Evolutionary conservation across 139 green algal genomes (phyloP).

Genomic region (Closterium sp.): DNA sequence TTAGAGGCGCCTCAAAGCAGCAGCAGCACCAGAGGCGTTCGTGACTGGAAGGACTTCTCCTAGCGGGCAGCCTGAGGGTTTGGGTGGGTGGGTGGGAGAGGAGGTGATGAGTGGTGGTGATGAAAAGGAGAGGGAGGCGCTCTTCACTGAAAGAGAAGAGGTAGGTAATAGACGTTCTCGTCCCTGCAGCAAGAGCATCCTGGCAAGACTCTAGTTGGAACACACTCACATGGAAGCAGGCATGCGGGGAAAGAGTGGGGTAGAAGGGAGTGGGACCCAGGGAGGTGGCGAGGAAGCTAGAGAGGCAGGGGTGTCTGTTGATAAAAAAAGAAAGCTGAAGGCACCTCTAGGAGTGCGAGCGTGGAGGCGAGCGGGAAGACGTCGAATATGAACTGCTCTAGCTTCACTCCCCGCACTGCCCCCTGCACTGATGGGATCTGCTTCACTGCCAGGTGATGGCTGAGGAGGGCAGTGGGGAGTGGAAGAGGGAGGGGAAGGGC

Average conservation of each 20-base stretch:
- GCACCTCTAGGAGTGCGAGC: slow-evolving; percentile 44
- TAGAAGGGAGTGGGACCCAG: background rate
- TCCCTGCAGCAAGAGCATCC: too few relatives aligned
- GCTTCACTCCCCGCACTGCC: slow-evolving; percentile 78
- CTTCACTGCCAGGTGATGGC: slow-evolving; percentile 89
- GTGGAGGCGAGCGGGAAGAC: slow-evolving; percentile 66
- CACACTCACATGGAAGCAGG: background rate
- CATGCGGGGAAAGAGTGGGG: background rate
- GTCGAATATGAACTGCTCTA: slow-evolving; percentile 99
- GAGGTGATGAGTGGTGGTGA: too few relatives aligned
- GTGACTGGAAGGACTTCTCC: too few relatives aligned
- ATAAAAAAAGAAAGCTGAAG: slow-evolving; percentile 40
- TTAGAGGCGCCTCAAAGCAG: too few relatives aligned
- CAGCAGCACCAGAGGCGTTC: background rate
- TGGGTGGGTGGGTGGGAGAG: too few relatives aligned
- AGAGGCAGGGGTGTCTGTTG: background rate
- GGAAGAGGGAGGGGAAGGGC: background rate
- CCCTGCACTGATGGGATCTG: slow-evolving; percentile 68
- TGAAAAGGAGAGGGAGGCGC: background rate
- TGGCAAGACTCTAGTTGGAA: too few relatives aligned
- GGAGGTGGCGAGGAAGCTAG: background rate
- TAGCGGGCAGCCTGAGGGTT: too few relatives aligned
- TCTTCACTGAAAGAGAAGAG: too few relatives aligned
- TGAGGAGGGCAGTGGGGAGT: background rate
- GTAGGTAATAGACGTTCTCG: too few relatives aligned